These are phyloP conservation scores for Cladobotryum protrusum DNA, from an alignment of 2,329 filamentous ascomycete genomes.

Conservation along the genomic window DNA sequence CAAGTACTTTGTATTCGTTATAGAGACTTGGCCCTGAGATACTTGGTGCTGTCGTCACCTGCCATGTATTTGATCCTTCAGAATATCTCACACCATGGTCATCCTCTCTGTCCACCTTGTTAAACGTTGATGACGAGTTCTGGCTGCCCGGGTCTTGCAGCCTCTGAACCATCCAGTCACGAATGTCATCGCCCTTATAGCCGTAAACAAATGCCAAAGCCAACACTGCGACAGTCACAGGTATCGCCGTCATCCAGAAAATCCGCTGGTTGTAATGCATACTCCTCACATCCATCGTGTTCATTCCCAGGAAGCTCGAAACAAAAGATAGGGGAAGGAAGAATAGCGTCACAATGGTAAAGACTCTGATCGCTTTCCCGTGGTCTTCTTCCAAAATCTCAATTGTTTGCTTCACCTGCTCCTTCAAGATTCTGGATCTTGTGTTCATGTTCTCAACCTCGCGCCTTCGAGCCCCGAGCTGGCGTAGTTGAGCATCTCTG, in stretches of 20 bases:
- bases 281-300: constrained; percentile 36
- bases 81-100: too few species aligned
- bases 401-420: constrained; percentile 21
- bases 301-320: constrained; percentile 37
- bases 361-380: constrained; percentile 27
- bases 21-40: too few species aligned
- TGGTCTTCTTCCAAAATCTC: constrained; percentile 24
- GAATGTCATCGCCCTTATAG: constrained; percentile 16
- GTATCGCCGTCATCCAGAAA: constrained; percentile 36
- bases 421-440: constrained; percentile 10
- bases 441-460: constrained; percentile 3
- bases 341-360: constrained; percentile 36
- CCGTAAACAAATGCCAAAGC: constrained; percentile 19
- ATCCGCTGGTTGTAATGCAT: constrained; percentile 31
- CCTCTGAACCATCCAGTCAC: not conserved
- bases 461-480: not conserved
- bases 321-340: constrained; percentile 23
- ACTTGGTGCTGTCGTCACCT: too few species aligned
- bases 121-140: too few species aligned
- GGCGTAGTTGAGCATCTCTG: not conserved
- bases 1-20: too few species aligned
- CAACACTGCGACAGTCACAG: constrained; percentile 29
- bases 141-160: not conserved
- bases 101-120: too few species aligned
- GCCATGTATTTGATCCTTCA: too few species aligned